Evolutionary conservation across 441 rosid genomes (phyloP), one percentile per base, ranked within the genome.

Genomic region (Erodium trifolium): DNA sequence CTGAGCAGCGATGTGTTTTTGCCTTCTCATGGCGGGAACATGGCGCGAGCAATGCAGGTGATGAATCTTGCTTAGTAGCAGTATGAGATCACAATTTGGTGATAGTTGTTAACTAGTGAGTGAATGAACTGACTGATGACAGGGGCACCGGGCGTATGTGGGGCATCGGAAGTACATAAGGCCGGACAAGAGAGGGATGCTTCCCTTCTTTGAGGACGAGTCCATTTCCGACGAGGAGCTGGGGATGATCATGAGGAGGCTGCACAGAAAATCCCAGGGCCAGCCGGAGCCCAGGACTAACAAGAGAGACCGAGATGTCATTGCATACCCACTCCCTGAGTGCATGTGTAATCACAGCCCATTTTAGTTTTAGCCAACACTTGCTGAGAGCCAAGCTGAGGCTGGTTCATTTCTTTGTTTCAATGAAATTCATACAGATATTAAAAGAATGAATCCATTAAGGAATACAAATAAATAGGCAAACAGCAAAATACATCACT

Each of bases 1-100:
- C 75, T 87, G 10, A 84, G 83, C 83, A 86, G 96, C 67, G 82
- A 90, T 69, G 87, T 92, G 7, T 92, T 90, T 49, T 63, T 88
- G 67, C 91, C 93, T 37, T 90, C 94, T 11, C 89, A 90, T 68
- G 96, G 96, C 0, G 96, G 98, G 75, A 92, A 92, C 82, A 88
- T 92, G 90, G 96, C 78, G 6, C 75, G 87, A 68, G 76, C 88
- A 43, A 80, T 91, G 87, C 88, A 82, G 91, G 97, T 34, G 37
- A 34, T 5, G 5, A 34, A 34, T 5, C 37, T 34, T 34, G 37
- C 37, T 34, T 34, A 34, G 37, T 4, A 34, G 37, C 3, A 31
- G 3, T 31, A 31, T 31, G 35, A 1, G 3, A 31, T 31, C 3
- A 34, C 37, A 34, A 5, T 34, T 34, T 34, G 37, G 37, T 34